Conservation (phyloP, 306 rosid species). For the Vicia sativa region DNA sequence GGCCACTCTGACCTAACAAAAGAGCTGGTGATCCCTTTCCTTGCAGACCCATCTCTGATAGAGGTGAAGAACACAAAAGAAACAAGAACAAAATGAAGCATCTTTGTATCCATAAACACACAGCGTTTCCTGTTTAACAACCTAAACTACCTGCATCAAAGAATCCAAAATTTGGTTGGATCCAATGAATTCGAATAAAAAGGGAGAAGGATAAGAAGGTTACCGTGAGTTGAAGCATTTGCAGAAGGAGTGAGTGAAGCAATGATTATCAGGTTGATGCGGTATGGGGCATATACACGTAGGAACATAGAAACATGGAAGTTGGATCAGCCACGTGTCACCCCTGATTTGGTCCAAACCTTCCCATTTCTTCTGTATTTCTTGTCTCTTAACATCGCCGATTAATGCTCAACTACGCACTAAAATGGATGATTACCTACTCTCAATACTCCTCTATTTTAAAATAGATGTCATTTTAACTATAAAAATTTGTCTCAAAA, state of each 20-base stretch:
- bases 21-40: conserved; percentile 65
- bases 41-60: conserved; percentile 54
- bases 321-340: no score
- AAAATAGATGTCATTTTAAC: no score
- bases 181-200: neutral
- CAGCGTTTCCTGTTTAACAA: conserved; percentile 33
- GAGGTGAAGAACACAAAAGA: conserved; percentile 51
- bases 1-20: conserved; percentile 79
- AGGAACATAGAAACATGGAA: no score
- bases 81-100: conserved; percentile 52
- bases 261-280: neutral
- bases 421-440: no score
- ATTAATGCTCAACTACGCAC: no score
- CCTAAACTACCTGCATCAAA: conserved; percentile 45
- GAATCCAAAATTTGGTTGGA: neutral
- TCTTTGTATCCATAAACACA: conserved; percentile 37
- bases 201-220: neutral
- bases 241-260: neutral
- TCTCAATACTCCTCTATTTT: no score
- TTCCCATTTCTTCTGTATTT: no score
- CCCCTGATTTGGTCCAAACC: no score
- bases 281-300: no score
- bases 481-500: no score
- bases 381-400: no score
- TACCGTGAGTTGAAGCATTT: neutral